Percentiles rank a stretch among this genome's conserved stretches.
Evolutionary conservation across 352 stramenopile genomes (phyloP).

Genomic region (Globisporangium canariense): DNA sequence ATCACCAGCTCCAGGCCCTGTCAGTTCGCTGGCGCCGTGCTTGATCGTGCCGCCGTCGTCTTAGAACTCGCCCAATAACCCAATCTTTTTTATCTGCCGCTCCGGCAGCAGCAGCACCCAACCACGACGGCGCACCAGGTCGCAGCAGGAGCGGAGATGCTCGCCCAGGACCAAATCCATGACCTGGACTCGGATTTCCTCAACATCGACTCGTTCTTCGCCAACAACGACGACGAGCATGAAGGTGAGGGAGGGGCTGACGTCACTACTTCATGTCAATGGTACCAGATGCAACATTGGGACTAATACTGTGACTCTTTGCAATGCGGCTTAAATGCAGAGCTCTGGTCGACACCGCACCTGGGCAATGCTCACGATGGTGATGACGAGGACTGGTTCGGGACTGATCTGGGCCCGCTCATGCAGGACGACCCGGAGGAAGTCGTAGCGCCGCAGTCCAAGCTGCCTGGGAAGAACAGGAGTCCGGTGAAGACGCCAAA

Average conservation of each 20-base stretch:
- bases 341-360: slow-evolving; percentile 20
- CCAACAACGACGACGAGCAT: slow-evolving; percentile 20
- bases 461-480: not conserved
- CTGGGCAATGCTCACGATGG: not conserved
- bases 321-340: slow-evolving; percentile 6
- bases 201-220: slow-evolving; percentile 34
- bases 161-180: slow-evolving; percentile 20
- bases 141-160: slow-evolving; percentile 18
- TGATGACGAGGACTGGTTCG: slow-evolving; percentile 16
- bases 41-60: not conserved
- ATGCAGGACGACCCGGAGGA: not conserved
- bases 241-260: slow-evolving; percentile 15
- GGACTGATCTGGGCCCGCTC: slow-evolving; percentile 3
- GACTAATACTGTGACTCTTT: not conserved
- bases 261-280: not conserved
- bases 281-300: not conserved
- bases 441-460: not conserved
- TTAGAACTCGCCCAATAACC: not conserved
- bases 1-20: not conserved
- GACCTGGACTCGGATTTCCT: slow-evolving; percentile 31
- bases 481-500: slow-evolving; percentile 6
- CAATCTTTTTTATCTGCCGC: not conserved
- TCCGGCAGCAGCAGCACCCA: slow-evolving; percentile 7
- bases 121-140: slow-evolving; percentile 9
- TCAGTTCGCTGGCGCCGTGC: not conserved